Evolutionary conservation across 148 eudicot genomes (phyloP), one percentile per base, ranked within the genome.

Genomic region (Dysphania ambrosioides): DNA sequence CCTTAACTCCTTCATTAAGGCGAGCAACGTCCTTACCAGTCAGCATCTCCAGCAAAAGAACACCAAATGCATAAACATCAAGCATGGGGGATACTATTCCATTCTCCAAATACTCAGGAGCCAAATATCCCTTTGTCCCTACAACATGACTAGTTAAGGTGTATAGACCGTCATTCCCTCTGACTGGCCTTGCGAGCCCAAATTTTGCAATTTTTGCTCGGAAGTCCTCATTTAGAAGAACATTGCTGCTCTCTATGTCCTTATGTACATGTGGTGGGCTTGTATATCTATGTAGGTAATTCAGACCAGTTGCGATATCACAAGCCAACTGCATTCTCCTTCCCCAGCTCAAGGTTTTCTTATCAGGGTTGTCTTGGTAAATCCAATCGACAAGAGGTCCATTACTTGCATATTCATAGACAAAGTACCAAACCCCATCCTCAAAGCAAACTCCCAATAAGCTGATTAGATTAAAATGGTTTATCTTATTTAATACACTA

Each of bases 41-140:
- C 5, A 93, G 72, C 35, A 93, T 74, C 76, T 93, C 96, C 72
- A 93, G 77, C 38, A 93, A 44, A 21, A 90, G 82, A 41, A 89
- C 86, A 66, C 98, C 98, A 67, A 87, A 90, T 1, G 96, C 88
- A 74, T 93, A 93, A 42, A 89, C 92, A 77, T 93, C 98, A 18
- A 86, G 79, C 85, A 83, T 88, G 10, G 93, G 88, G 4, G 96
- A 82, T 27, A 90, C 87, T 13, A 79, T 31, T 1, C 93, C 89
- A 23, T 80, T 60, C 80, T 88, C 89, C 47, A 88, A 1, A 69
- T 90, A 90, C 82, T 93, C 98, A 0, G 96, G 97, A 47, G 93
- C 96, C 79, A 87, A 73, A 72, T 93, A 90, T 0, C 91, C 91
- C 61, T 79, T 86, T 40, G 84, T 80, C 36, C 86, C 92, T 2